Base-by-base conservation (phyloP, 352 stramenopile species). In the Phytophthora podocarpi region DNA sequence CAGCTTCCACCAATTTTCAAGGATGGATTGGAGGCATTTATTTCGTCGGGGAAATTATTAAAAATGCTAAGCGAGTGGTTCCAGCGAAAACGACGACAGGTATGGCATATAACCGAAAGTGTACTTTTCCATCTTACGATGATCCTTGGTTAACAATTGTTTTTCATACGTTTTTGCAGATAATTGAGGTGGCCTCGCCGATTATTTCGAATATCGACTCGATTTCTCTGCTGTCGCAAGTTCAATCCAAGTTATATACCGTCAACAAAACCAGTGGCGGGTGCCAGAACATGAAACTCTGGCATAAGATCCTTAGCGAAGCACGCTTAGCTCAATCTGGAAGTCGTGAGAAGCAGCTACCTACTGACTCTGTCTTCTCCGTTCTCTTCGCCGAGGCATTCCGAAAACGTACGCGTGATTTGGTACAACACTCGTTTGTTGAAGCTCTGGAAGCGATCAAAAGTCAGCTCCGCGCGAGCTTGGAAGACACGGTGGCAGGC, bases 401-500 rank as follows among this genome's bases (percentile, higher is more conserved):
- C 35, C 71, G 82, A 23, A 82, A 79, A 48, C 58, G 75, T 43
- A 91, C 79, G 4, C 75, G 85, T 18, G 76, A 89, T 57, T 68
- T 94, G 47, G 81, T 94, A 13, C 85, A 92, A 48, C 72, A 75
- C 39, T 91, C 78, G 4, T 94, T 94, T 43, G 69, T 88, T 16
- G 74, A 91, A 60, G 85, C 82, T n/a, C 68, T 90, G 18, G 73
- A 82, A 43, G 70, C 75, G n/a, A 86, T 94, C 57, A 87, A 88
- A 60, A 67, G 21, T 45, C 76, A 91, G 39, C 79, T 93, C 26
- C 77, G 76, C 18, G 51, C 41, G 4, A 78, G 59, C 13, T 46
- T 90, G 16, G 61, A 67, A 21, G 60, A 70, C 11, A 59, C 66
- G 1, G 52, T 60, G 15, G 59, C 36, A 31, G 49, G 67, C 15